Base-by-base conservation (phyloP, 495 filamentous ascomycete genomes). In the Neohortaea acidophila region DNA sequence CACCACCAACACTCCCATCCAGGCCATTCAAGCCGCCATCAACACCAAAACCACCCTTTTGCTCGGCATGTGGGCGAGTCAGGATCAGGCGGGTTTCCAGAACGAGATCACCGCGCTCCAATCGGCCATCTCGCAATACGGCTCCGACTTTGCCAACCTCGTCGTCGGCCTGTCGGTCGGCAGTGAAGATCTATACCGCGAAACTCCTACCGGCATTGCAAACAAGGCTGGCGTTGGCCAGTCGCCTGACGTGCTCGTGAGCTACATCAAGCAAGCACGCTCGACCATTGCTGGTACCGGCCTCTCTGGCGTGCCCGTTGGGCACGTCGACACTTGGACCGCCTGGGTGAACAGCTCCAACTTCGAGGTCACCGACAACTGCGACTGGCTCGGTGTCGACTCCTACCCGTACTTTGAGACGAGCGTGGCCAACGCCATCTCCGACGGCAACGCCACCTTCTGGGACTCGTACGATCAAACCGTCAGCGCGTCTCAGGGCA, bases 81-180 rank as follows among this genome's bases (percentile, higher is more conserved):
- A 68, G 24, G 79, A 74, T 26, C 63, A 71, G 43, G 60, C 42
- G n/a, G 59, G 52, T 29, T 69, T 91, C 48, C 57, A 63, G 54
- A 77, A 75, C 53, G 79, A 89, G 54, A 57, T 87, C 21, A 52
- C 65, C 10, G 81, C 82, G 10, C 68, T 89, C 33, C 66, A 64
- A 54, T 54, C 59, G 21, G 75, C 77, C 50, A 79, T 79, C 52
- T 26, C 45, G 26, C 59, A 69, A 38, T 81, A 83, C 55, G 78
- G 78, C 17, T 56, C 60, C 3, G 53, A 56, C 18, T 72, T 91
- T 55, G 60, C 66, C 47, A 58, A 65, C 40, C 62, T 79, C 29
- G 71, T 92, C 23, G 77, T 68, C 38, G 85, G 82, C 60, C 86
- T 93, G 64, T 86, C 85, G 3, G 82, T 94, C 38, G 86, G 84